Evolutionary conservation across 306 rosid genomes (phyloP).

Genomic region (Myrica gale): DNA sequence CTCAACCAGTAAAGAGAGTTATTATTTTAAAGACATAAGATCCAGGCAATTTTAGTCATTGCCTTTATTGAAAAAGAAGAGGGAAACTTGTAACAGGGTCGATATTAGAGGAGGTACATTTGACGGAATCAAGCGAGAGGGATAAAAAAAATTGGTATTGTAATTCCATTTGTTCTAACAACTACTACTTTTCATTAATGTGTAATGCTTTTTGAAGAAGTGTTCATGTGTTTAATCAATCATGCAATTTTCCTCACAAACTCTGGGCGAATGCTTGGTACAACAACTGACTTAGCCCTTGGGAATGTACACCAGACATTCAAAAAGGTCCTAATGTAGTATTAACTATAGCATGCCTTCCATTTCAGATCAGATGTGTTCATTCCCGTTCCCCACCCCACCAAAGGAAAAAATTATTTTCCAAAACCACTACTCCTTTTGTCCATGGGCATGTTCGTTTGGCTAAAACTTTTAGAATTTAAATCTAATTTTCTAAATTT

Average conservation of each 20-base stretch:
- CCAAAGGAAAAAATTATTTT: too few relatives aligned
- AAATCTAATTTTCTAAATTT: too few relatives aligned
- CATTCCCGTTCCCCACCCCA: not conserved
- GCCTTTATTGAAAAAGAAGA: not conserved
- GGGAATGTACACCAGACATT: not conserved
- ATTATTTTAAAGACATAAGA: not conserved
- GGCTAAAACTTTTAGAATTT: too few relatives aligned
- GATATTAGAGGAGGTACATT: not conserved
- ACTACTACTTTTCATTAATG: not conserved
- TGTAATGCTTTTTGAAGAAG: not conserved
- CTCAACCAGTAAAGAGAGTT: not conserved
- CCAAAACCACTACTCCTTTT: not conserved
- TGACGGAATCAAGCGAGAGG: not conserved
- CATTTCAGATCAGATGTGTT: slow-evolving; percentile 18
- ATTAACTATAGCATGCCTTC: not conserved
- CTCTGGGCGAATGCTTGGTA: not conserved
- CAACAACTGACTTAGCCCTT: not conserved
- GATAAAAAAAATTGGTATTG: not conserved
- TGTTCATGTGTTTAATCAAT: not conserved
- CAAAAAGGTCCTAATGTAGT: not conserved
- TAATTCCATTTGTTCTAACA: not conserved
- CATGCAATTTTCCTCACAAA: not conserved
- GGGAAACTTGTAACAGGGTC: not conserved
- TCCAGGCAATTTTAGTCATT: not conserved
- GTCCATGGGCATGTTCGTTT: too few relatives aligned